Evolutionary conservation across 768 basidiomycete species (phyloP).

Genomic region (Termitomyces sp.): DNA sequence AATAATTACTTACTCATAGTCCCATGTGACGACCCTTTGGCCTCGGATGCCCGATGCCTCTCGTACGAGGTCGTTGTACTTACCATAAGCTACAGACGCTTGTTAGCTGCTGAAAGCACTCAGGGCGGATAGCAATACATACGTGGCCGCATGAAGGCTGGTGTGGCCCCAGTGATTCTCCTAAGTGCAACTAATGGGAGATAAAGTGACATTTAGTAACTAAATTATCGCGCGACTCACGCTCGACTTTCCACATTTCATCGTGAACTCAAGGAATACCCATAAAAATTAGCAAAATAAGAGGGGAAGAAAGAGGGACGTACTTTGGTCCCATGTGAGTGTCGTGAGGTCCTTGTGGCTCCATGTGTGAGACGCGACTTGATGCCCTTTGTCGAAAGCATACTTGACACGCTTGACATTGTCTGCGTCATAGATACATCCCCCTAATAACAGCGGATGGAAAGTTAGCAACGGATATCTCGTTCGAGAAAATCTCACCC

Average conservation of each 20-base stretch:
- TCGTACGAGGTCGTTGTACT: conserved; percentile 19
- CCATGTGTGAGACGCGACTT: conserved; percentile 32
- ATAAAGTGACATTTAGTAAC: background rate
- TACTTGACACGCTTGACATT: conserved; percentile 23
- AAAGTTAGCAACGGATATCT: background rate
- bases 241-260: conserved; percentile 15
- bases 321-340: conserved; percentile 24
- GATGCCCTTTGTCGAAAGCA: conserved; percentile 25
- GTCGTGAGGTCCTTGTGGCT: conserved; percentile 26
- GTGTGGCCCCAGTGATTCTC: conserved; percentile 17
- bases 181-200: conserved; percentile 11
- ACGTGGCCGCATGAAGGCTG: conserved; percentile 21
- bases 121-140: background rate
- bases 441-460: conserved; percentile 13
- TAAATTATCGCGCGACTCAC: background rate
- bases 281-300: background rate
- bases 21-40: conserved; percentile 27
- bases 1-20: conserved; percentile 25
- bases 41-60: conserved; percentile 13
- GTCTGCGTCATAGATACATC: conserved; percentile 27
- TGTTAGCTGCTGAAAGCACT: background rate
- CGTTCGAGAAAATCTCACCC: background rate
- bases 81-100: conserved; percentile 15
- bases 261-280: conserved; percentile 4
- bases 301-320: background rate